phyloP scores from a whole-genome alignment of 257 asterid genomes.

The Solanum stenotomum region DNA sequence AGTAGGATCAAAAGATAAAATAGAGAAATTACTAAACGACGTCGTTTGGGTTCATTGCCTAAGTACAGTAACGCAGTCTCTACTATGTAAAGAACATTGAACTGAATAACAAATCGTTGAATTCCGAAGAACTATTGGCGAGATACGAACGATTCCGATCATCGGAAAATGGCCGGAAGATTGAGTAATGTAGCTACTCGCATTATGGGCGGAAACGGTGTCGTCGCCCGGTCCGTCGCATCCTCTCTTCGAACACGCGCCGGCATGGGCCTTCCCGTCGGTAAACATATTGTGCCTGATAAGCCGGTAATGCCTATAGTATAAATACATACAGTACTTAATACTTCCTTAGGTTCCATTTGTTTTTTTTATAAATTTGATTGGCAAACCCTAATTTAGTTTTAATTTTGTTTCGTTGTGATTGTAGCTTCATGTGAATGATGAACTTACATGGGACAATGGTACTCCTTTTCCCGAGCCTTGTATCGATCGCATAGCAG shows the following conservation, averaged over 20 bases:
- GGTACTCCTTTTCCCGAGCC: constrained; percentile 93
- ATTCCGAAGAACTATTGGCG: background rate
- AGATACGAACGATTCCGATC: background rate
- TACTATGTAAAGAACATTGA: background rate
- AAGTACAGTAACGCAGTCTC: background rate
- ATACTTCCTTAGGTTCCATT: background rate
- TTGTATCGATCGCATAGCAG: constrained; percentile 89
- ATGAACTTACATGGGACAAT: constrained; percentile 85
- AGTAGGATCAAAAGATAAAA: background rate
- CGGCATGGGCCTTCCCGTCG: constrained; percentile 96
- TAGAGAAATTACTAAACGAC: background rate
- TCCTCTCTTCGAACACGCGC: constrained; percentile 78
- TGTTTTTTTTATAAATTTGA: background rate
- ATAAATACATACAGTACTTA: background rate
- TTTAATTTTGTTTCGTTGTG: background rate
- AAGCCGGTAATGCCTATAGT: constrained; percentile 42
- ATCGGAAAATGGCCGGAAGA: constrained; percentile 58
- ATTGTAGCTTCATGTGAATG: constrained; percentile 61
- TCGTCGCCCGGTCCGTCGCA: constrained; percentile 57
- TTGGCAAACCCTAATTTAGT: background rate
- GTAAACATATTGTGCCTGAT: constrained; percentile 85
- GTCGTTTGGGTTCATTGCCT: background rate
- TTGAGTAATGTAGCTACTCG: constrained; percentile 65
- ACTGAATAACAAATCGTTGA: background rate
- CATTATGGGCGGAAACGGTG: constrained; percentile 79